Evolutionary conservation across 1,284 basidiomycete genomes (phyloP).

Genomic region (Chalciporus piperatoides): DNA sequence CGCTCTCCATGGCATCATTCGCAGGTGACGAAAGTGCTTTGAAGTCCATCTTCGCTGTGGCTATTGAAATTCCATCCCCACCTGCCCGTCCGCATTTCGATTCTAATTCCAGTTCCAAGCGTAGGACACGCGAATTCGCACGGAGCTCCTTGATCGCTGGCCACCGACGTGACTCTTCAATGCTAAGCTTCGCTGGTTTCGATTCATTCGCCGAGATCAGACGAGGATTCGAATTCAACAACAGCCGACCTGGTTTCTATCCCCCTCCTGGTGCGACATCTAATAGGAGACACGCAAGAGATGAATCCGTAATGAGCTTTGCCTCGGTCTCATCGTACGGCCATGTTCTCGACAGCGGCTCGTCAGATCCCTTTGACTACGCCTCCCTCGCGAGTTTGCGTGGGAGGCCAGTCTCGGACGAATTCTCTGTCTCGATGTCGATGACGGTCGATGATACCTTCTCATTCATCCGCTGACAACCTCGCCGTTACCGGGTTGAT

Average conservation of each 20-base stretch:
- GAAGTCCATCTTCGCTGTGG: slow-evolving; percentile 56
- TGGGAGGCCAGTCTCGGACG: not conserved
- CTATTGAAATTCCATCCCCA: slow-evolving; percentile 30
- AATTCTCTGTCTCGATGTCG: not conserved
- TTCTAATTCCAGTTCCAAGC: slow-evolving; percentile 39
- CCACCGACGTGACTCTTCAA: slow-evolving; percentile 52
- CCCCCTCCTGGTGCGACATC: slow-evolving; percentile 43
- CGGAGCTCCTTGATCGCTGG: slow-evolving; percentile 13
- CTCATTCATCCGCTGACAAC: slow-evolving; percentile 49
- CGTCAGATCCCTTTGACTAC: slow-evolving; percentile 20
- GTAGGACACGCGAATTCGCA: slow-evolving; percentile 23
- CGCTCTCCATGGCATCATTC: slow-evolving; percentile 44
- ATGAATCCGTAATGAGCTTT: slow-evolving; percentile 71
- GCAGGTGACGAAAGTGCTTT: slow-evolving; percentile 53
- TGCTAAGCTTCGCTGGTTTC: slow-evolving; percentile 62
- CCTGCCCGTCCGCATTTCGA: slow-evolving; percentile 38
- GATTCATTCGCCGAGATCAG: slow-evolving; percentile 72
- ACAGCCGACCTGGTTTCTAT: slow-evolving; percentile 62
- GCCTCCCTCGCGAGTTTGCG: not conserved
- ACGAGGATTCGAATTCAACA: slow-evolving; percentile 67
- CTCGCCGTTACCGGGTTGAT: slow-evolving; percentile 31
- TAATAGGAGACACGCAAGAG: slow-evolving; percentile 40
- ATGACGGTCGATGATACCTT: slow-evolving; percentile 52
- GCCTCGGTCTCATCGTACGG: slow-evolving; percentile 82
- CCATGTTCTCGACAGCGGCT: slow-evolving; percentile 58